These are phyloP conservation scores for Russula sp. DNA, from an alignment of 768 basidiomycete species.

Conservation along the genomic window DNA sequence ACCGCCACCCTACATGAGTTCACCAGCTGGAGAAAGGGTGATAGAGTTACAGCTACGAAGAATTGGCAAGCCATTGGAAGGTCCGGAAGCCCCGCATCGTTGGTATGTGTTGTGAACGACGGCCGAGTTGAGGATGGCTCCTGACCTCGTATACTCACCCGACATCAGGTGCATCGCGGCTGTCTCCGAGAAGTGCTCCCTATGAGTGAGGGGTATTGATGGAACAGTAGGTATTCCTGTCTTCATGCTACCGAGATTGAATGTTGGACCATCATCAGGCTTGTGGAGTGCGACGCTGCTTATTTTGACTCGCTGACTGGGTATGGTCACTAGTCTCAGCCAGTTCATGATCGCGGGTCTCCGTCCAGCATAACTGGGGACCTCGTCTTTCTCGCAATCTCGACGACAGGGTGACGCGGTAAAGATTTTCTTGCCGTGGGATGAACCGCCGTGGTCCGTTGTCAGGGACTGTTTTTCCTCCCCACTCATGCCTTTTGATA, in stretches of 20 bases:
- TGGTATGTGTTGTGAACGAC: constrained; percentile 39
- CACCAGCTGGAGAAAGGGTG: too few relatives aligned
- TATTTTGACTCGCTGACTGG: constrained; percentile 92
- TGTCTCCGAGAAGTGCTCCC: constrained; percentile 89
- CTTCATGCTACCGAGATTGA: too few relatives aligned
- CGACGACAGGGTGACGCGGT: too few relatives aligned
- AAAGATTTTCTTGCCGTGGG: too few relatives aligned
- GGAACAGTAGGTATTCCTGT: constrained; percentile 55
- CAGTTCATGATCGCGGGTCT: constrained; percentile 72
- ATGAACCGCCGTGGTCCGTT: too few relatives aligned
- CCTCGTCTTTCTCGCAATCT: not conserved
- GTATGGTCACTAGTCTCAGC: constrained; percentile 91
- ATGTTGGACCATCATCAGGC: too few relatives aligned
- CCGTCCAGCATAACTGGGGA: not conserved
- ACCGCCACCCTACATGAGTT: constrained; percentile 23
- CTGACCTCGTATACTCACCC: constrained; percentile 90
- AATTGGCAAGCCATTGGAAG: constrained; percentile 89
- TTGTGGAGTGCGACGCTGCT: constrained; percentile 87
- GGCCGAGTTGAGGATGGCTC: not conserved
- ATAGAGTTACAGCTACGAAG: too few relatives aligned
- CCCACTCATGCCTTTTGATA: constrained; percentile 86
- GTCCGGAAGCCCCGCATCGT: constrained; percentile 64
- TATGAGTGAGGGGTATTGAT: constrained; percentile 85
- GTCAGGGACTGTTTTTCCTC: constrained; percentile 94
- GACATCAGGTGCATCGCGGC: constrained; percentile 87